These are phyloP conservation scores for Chlorophyllum brunneum DNA, from an alignment of 768 basidiomycete genomes.

Conservation along the genomic window DNA sequence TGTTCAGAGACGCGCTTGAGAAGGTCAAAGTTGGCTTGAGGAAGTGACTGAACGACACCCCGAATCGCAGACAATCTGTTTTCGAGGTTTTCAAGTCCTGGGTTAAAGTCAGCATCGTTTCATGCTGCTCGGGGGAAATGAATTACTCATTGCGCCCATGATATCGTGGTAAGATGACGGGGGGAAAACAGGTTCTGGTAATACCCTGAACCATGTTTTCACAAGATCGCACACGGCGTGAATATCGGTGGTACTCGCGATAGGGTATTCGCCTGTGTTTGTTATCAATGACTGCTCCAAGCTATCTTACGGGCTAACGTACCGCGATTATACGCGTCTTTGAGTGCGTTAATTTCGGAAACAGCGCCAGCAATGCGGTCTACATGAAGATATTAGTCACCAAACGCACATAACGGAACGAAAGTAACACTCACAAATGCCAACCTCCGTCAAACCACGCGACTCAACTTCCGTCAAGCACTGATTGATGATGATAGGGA, in stretches of 20 bases:
- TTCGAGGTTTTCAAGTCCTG: conserved; percentile 70
- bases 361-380: conserved; percentile 82
- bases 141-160: conserved; percentile 68
- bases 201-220: conserved; percentile 81
- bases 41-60: conserved; percentile 62
- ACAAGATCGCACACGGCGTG: conserved; percentile 81
- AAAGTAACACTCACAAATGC: conserved; percentile 62
- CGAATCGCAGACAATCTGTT: conserved; percentile 62
- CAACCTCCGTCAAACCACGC: conserved; percentile 76
- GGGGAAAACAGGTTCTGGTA: conserved; percentile 81
- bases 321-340: conserved; percentile 70
- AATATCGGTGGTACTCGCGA: conserved; percentile 61
- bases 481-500: conserved; percentile 64
- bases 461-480: conserved; percentile 69
- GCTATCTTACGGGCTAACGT: conserved; percentile 24
- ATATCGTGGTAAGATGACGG: conserved; percentile 61
- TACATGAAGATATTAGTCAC: conserved; percentile 22
- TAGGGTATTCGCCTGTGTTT: conserved; percentile 46
- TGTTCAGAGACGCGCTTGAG: conserved; percentile 78
- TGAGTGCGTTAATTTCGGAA: conserved; percentile 63
- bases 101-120: conserved; percentile 4
- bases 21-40: conserved; percentile 73
- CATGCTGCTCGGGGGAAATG: not conserved
- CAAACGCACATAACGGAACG: not conserved
- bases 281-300: conserved; percentile 1